Percentiles rank a stretch among this genome's conserved stretches.
Conservation (phyloP, 305 asterid species). For the Fraxinus xanthoxyloides region DNA sequence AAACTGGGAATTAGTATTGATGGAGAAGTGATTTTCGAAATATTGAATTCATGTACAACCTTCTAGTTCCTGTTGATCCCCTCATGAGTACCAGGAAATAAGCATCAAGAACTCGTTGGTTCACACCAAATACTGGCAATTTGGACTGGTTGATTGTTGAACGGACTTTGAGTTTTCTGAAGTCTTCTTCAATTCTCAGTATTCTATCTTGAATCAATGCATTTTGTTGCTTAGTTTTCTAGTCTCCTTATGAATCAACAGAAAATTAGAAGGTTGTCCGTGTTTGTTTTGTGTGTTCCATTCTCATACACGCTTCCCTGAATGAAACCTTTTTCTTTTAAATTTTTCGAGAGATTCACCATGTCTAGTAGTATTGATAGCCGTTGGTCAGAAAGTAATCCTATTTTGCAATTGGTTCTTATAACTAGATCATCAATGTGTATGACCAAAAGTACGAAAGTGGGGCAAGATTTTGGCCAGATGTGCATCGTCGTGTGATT, state of each 20-base stretch:
- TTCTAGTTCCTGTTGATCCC: background rate
- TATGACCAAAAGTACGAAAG: conserved; percentile 92
- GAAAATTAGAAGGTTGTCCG: background rate
- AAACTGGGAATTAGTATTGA: background rate
- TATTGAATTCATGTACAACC: background rate
- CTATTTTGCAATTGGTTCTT: conserved; percentile 19
- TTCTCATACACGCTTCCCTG: background rate
- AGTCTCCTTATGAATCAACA: background rate
- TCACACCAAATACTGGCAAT: background rate
- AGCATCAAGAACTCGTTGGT: background rate
- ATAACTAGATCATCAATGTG: conserved; percentile 85
- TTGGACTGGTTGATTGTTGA: background rate
- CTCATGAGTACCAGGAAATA: background rate
- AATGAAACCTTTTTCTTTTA: background rate
- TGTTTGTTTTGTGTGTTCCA: background rate
- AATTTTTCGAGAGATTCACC: background rate
- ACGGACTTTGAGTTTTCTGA: background rate
- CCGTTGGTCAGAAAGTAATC: background rate
- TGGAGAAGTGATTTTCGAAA: background rate
- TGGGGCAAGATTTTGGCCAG: conserved; percentile 89
- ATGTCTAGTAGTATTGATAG: background rate
- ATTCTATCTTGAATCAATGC: background rate
- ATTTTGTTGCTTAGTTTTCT: background rate
- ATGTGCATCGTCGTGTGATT: conserved; percentile 75
- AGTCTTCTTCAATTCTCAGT: background rate